A percentile compares a stretch with the other conserved stretches of the same genome.
These are phyloP conservation scores for Cyberlindnera japonica DNA, from an alignment of 805 yeast genomes.

Conservation along the genomic window DNA sequence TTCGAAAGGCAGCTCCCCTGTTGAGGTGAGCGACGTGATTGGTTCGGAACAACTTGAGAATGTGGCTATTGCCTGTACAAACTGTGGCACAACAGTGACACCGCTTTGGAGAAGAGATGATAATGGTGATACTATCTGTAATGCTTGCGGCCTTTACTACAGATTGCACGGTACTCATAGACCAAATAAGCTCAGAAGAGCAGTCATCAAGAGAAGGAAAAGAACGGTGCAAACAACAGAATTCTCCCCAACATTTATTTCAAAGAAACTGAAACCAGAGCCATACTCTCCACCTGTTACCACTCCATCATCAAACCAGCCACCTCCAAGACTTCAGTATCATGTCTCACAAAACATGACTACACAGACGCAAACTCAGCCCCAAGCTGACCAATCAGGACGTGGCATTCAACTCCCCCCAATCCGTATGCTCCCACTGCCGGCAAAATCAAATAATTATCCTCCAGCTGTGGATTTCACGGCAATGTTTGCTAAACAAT, in stretches of 20 bases:
- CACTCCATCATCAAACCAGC: too few relatives aligned
- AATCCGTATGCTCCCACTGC: constrained; percentile 23
- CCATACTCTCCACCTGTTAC: not conserved
- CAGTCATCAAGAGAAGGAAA: constrained; percentile 71
- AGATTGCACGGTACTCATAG: constrained; percentile 72
- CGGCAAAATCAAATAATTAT: constrained; percentile 9
- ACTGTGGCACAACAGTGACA: constrained; percentile 81
- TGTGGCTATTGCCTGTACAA: constrained; percentile 72
- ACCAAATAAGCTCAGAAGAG: constrained; percentile 70
- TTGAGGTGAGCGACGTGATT: constrained; percentile 17
- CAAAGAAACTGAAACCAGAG: constrained; percentile 8
- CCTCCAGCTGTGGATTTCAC: constrained; percentile 42
- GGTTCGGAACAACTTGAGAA: constrained; percentile 34
- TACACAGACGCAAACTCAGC: too few relatives aligned
- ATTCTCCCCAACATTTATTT: not conserved
- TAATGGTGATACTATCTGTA: constrained; percentile 78
- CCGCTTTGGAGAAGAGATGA: constrained; percentile 87
- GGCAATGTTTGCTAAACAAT: constrained; percentile 30
- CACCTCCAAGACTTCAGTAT: too few relatives aligned
- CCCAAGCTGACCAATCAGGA: too few relatives aligned
- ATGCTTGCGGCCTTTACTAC: constrained; percentile 82
- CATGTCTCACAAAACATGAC: too few relatives aligned
- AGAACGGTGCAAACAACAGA: constrained; percentile 33
- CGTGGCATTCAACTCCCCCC: constrained; percentile 23
- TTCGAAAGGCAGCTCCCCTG: constrained; percentile 4